Evolutionary conservation across 2,329 filamentous ascomycete genomes (phyloP).

Genomic region (Pseudocercospora macadamiae): DNA sequence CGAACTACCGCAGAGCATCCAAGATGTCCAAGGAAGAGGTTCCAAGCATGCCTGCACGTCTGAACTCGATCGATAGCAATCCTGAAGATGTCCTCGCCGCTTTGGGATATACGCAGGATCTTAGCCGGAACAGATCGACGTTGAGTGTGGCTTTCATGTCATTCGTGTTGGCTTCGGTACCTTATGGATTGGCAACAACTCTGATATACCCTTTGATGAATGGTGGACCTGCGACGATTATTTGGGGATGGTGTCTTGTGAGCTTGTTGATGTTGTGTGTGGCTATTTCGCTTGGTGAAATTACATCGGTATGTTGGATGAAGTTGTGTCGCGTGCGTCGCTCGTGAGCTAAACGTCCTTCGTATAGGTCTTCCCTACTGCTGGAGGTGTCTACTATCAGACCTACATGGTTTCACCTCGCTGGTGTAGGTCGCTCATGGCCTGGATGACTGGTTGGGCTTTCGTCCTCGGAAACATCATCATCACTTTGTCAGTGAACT

Average conservation of each 20-base stretch:
- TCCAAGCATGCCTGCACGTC: slow-evolving; percentile 8
- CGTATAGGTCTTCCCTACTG: slow-evolving; percentile 51
- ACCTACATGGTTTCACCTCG: slow-evolving; percentile 72
- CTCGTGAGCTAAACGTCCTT: slow-evolving; percentile 17
- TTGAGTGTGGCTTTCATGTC: slow-evolving; percentile 75
- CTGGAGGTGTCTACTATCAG: slow-evolving; percentile 76
- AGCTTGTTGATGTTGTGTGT: slow-evolving; percentile 73
- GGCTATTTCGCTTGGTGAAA: slow-evolving; percentile 71
- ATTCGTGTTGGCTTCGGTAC: slow-evolving; percentile 74
- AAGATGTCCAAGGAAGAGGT: slow-evolving; percentile 17
- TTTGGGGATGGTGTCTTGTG: slow-evolving; percentile 73
- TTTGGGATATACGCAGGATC: slow-evolving; percentile 68
- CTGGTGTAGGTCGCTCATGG: slow-evolving; percentile 63
- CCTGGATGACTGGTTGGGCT: slow-evolving; percentile 75
- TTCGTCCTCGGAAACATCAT: slow-evolving; percentile 80
- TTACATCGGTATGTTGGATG: slow-evolving; percentile 60
- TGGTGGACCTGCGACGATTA: slow-evolving; percentile 69
- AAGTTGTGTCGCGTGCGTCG: no score
- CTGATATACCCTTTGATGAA: slow-evolving; percentile 67
- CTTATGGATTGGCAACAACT: slow-evolving; percentile 73
- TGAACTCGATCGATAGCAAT: slow-evolving; percentile 36
- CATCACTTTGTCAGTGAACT: slow-evolving; percentile 81
- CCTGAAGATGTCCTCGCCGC: slow-evolving; percentile 66
- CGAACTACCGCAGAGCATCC: slow-evolving; percentile 19
- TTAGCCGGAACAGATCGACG: slow-evolving; percentile 67